phyloP scores from a whole-genome alignment of 163 green algal species.

The Chlorella variabilis region DNA sequence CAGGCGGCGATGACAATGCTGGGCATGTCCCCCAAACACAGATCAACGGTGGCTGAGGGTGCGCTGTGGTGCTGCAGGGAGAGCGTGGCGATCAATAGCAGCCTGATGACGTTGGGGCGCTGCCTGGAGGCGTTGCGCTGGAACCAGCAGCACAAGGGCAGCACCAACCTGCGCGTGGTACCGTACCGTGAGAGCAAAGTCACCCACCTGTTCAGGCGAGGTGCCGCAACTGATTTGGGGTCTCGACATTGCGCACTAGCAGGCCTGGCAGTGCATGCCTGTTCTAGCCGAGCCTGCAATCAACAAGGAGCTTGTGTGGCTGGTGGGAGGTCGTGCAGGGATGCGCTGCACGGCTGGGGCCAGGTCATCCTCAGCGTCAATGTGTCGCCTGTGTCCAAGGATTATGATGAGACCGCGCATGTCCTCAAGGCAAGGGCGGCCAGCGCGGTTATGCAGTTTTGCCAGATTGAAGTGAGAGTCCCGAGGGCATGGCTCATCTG shows the following conservation, averaged over 20 bases:
- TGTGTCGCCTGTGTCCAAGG: slow-evolving; percentile 57
- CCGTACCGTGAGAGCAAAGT: slow-evolving; percentile 76
- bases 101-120: slow-evolving; percentile 79
- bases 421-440: slow-evolving; percentile 60
- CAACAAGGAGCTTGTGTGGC: too few species aligned
- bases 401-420: slow-evolving; percentile 75
- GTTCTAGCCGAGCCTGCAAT: too few species aligned
- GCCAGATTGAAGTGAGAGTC: too few species aligned
- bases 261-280: background rate
- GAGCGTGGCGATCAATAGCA: slow-evolving; percentile 85
- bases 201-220: slow-evolving; percentile 34
- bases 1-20: too few species aligned
- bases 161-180: slow-evolving; percentile 48
- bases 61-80: slow-evolving; percentile 58
- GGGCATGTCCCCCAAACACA: too few species aligned
- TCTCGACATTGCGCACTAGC: too few species aligned
- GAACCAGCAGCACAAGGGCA: slow-evolving; percentile 75
- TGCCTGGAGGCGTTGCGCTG: slow-evolving; percentile 82
- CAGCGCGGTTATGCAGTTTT: too few species aligned
- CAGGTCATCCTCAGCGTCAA: slow-evolving; percentile 75
- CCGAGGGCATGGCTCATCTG: too few species aligned
- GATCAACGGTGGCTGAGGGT: too few species aligned
- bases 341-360: slow-evolving; percentile 77
- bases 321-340: too few species aligned
- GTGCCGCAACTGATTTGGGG: too few species aligned